These are phyloP conservation scores for Nicotiana undulata DNA, from an alignment of 257 asterid genomes.

Conservation along the genomic window DNA sequence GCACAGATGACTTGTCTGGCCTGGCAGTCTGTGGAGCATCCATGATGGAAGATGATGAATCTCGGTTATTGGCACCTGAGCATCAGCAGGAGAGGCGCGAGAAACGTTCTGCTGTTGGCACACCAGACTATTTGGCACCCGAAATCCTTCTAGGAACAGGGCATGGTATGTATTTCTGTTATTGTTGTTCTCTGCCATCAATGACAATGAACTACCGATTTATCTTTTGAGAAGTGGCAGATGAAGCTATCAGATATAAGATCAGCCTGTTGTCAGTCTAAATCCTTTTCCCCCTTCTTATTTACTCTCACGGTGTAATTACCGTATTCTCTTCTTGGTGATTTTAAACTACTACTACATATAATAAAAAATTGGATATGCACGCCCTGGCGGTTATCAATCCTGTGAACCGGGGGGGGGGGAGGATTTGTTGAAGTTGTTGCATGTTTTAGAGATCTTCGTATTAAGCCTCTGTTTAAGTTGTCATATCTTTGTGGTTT, in stretches of 20 bases:
- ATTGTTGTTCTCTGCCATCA: not conserved
- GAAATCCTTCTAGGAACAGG: constrained; percentile 99
- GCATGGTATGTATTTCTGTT: constrained; percentile 55
- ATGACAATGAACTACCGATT: not conserved
- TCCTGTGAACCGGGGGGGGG: no score
- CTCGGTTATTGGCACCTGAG: constrained; percentile 51
- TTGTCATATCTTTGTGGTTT: not conserved
- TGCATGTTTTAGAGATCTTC: not conserved
- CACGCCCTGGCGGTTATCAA: no score
- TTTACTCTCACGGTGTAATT: no score
- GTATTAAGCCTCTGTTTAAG: not conserved
- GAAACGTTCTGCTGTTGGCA: constrained; percentile 96
- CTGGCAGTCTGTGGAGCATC: constrained; percentile 90
- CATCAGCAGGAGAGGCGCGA: constrained; percentile 75
- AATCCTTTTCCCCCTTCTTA: no score
- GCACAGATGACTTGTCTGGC: constrained; percentile 95
- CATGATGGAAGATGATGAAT: constrained; percentile 88
- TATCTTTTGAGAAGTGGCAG: not conserved
- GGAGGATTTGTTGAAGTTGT: not conserved
- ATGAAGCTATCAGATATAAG: not conserved
- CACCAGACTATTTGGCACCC: constrained; percentile 99
- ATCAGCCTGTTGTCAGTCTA: not conserved
- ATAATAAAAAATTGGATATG: no score
- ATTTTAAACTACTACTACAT: no score
- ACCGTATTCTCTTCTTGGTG: no score